Conservation (phyloP, 2,329 filamentous ascomycete genomes). For the Rasamsonia emersonii region DNA sequence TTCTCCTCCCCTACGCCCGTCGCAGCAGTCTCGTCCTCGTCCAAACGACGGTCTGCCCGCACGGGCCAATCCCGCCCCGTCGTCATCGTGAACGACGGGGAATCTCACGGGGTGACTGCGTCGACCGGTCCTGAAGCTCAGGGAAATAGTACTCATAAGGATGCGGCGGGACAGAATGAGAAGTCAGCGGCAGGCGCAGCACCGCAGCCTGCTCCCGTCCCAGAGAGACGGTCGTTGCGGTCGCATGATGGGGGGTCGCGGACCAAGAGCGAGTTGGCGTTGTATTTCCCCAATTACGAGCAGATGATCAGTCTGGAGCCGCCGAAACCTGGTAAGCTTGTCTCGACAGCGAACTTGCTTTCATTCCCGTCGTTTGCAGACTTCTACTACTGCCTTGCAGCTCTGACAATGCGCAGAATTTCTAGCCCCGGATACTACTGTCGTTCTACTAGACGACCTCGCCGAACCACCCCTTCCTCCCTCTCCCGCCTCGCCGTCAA, state of each 20-base stretch:
- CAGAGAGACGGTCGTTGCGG: conserved; percentile 66
- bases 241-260: conserved; percentile 74
- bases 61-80: no score
- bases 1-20: no score
- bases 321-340: conserved; percentile 60
- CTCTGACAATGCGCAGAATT: conserved; percentile 48
- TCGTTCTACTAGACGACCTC: conserved; percentile 59
- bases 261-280: conserved; percentile 83
- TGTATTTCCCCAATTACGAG: conserved; percentile 91
- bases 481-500: conserved; percentile 8
- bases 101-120: no score
- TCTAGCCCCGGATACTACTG: conserved; percentile 62
- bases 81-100: no score
- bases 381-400: not conserved
- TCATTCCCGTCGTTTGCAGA: not conserved
- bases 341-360: not conserved
- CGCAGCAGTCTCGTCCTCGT: no score
- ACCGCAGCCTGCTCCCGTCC: conserved; percentile 4
- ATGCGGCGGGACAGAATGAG: no score
- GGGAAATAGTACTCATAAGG: no score
- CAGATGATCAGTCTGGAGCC: conserved; percentile 82
- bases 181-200: conserved; percentile 2
- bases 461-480: conserved; percentile 21
- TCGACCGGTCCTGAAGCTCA: no score
- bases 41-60: no score